A percentile compares a stretch with the other conserved stretches of the same genome.
These are phyloP conservation scores for Fusarium anthophilum DNA, from an alignment of 2,329 filamentous ascomycete genomes.

Conservation along the genomic window DNA sequence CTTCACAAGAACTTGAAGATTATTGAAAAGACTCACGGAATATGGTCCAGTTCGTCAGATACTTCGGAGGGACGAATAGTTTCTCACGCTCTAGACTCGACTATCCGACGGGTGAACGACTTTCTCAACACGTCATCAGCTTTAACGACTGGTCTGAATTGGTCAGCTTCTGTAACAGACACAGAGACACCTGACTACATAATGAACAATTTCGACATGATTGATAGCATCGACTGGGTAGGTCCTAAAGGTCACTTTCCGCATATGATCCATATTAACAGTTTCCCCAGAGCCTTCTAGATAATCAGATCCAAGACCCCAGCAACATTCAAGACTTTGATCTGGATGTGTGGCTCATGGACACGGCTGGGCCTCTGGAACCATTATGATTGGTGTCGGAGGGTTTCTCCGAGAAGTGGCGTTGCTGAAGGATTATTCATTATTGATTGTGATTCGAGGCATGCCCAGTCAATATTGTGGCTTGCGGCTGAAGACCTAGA, in stretches of 20 bases:
- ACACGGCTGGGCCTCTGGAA: background rate
- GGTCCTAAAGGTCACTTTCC: rapidly evolving
- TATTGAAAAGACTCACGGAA: conserved; percentile 28
- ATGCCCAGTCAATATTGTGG: background rate
- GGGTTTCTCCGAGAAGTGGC: background rate
- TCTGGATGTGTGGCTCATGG: conserved; percentile 24
- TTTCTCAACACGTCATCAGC: background rate
- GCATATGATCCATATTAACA: background rate
- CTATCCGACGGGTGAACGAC: conserved; percentile 16
- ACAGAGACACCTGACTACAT: rapidly evolving
- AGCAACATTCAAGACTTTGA: conserved; percentile 1
- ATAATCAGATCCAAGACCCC: conserved; percentile 13
- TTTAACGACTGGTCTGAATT: rapidly evolving
- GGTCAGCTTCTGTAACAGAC: too few species aligned
- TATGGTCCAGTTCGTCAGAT: conserved; percentile 27
- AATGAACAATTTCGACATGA: background rate
- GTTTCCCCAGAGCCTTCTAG: background rate
- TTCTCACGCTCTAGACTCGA: conserved; percentile 30
- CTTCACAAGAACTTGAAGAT: background rate
- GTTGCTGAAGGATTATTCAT: background rate
- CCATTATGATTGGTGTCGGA: background rate
- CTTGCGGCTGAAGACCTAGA: background rate
- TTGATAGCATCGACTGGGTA: conserved; percentile 39
- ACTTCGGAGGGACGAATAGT: conserved; percentile 35
- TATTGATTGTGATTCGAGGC: background rate